These are phyloP conservation scores for Beauveria caledonica DNA, from an alignment of 2,329 filamentous ascomycete species.

Conservation along the genomic window DNA sequence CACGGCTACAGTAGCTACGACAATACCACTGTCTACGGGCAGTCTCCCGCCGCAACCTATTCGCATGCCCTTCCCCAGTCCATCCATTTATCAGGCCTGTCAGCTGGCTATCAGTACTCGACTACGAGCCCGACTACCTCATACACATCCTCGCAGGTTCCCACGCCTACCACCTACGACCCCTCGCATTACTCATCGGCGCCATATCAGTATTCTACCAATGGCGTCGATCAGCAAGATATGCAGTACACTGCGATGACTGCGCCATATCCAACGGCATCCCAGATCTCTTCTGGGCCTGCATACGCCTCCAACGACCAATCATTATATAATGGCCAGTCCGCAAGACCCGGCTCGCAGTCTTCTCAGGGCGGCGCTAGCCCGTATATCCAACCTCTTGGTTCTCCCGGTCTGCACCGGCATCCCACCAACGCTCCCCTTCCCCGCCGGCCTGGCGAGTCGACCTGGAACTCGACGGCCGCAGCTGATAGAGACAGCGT, in stretches of 20 bases:
- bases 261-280: constrained; percentile 42
- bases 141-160: constrained; percentile 18
- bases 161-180: constrained; percentile 26
- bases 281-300: constrained; percentile 45
- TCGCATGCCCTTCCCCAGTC: constrained; percentile 20
- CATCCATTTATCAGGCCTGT: constrained; percentile 22
- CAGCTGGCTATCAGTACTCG: constrained; percentile 33
- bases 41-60: constrained; percentile 30
- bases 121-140: constrained; percentile 29
- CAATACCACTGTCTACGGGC: constrained; percentile 33
- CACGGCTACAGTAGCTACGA: constrained; percentile 39
- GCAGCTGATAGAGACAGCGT: constrained; percentile 31
- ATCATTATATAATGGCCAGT: constrained; percentile 35
- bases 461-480: constrained; percentile 33
- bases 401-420: constrained; percentile 40
- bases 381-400: constrained; percentile 32
- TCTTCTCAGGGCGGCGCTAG: constrained; percentile 37
- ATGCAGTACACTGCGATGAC: constrained; percentile 28
- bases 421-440: constrained; percentile 54
- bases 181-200: constrained; percentile 23
- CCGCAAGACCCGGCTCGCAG: constrained; percentile 42
- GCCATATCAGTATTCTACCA: constrained; percentile 31
- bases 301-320: constrained; percentile 41
- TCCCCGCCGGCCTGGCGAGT: constrained; percentile 43
- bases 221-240: constrained; percentile 31